Evolutionary conservation across 495 filamentous ascomycete genomes (phyloP), one percentile per base, ranked within the genome.

Genomic region (Neurospora sp.): DNA sequence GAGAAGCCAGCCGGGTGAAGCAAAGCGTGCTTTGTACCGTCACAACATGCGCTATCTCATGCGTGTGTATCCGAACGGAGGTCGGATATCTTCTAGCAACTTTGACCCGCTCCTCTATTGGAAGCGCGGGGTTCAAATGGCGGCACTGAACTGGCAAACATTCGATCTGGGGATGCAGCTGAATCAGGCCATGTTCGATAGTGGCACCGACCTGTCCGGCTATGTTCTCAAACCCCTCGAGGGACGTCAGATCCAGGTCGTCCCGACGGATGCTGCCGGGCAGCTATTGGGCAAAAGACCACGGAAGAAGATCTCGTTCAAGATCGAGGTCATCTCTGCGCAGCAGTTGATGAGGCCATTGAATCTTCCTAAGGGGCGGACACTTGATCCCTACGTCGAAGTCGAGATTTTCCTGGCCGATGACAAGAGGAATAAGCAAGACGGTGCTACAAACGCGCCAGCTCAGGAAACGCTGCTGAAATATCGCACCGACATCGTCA

Each of bases 151-250:
- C 81, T 99, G 96, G 96, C 96, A 99, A 81, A 99, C 95, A 0
- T 98, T 96, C 77, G 96, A 98, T 77, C 86, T 94, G 38, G 92
- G 93, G 19, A 94, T 97, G 90, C 94, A 98, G 80, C 85, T 98
- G 79, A 98, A 98, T 77, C 92, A 95, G 71, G 96, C 96, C 74
- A 99, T 99, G 96, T 99, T 98, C 81, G 92, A 93, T n/a, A 91
- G 93, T 70, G 94, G 94, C 38, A 89, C 89, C 28, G 96, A 97
- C 82, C 89, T 90, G 70, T 91, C 91, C 10, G 96, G 96, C 28
- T 99, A 97, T 76, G 93, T 98, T 31, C 88, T 98, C 45, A 99
- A 99, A 81, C 96, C 96, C 7, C 87, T 91, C 69, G 92, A 94
- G 76, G 88, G 96, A 62, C 92, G 95, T 42, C 83, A 86, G 69